Percentiles rank a stretch among this genome's conserved stretches.
phyloP scores from a whole-genome alignment of 2,329 filamentous ascomycete genomes.

The Colletotrichum orbiculare region DNA sequence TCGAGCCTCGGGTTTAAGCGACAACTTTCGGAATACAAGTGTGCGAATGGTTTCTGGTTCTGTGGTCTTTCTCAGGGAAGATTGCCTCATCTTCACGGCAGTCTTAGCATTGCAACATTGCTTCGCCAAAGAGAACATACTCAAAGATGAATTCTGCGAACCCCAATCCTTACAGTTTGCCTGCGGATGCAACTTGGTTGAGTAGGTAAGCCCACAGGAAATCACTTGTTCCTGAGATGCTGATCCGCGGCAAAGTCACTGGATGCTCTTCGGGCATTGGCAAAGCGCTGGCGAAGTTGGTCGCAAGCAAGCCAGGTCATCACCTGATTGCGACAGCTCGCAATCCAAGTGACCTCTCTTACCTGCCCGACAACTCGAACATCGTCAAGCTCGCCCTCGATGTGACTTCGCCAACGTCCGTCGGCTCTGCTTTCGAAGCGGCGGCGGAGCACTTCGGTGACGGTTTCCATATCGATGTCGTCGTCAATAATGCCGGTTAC shows the following conservation, averaged over 20 bases:
- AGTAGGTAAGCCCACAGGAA: conserved; percentile 42
- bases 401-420: conserved; percentile 53
- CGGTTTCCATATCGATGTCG: conserved; percentile 43
- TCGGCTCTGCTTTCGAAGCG: conserved; percentile 48
- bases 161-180: conserved; percentile 46
- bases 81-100: too few species aligned
- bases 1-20: background rate
- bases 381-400: conserved; percentile 60
- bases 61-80: too few species aligned
- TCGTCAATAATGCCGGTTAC: conserved; percentile 49
- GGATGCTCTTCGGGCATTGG: conserved; percentile 63
- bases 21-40: background rate
- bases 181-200: conserved; percentile 52
- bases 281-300: conserved; percentile 48
- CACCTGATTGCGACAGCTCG: conserved; percentile 61
- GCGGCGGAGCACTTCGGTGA: conserved; percentile 48
- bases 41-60: too few species aligned
- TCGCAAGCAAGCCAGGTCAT: conserved; percentile 50
- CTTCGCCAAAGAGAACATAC: background rate
- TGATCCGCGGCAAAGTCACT: conserved; percentile 50
- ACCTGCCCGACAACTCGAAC: conserved; percentile 48
- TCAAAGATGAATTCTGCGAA: conserved; percentile 45
- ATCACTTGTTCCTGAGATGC: background rate
- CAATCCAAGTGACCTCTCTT: conserved; percentile 52
- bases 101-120: background rate